Percentiles rank a stretch among this genome's conserved stretches.
phyloP scores from a whole-genome alignment of 805 yeast genomes.

The Naumovozyma castellii region DNA sequence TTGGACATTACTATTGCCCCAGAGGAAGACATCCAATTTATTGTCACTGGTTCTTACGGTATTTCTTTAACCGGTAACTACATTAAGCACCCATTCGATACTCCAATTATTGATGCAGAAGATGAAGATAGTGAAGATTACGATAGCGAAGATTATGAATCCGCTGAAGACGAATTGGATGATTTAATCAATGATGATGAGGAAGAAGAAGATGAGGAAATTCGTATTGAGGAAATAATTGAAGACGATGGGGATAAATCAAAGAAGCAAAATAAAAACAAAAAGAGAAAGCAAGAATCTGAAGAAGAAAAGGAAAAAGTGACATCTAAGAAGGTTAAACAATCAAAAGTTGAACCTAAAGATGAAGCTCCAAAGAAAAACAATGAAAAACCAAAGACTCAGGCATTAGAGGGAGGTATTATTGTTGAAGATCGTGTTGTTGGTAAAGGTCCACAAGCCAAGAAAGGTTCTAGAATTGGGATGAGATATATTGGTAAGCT shows the following conservation, averaged over 20 bases:
- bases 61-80: constrained; percentile 85
- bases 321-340: constrained; percentile 40
- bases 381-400: constrained; percentile 41
- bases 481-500: constrained; percentile 97
- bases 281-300: constrained; percentile 26
- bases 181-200: constrained; percentile 52
- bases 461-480: constrained; percentile 83
- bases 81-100: constrained; percentile 85
- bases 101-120: constrained; percentile 38
- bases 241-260: constrained; percentile 30
- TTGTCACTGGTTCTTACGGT: constrained; percentile 87
- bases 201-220: constrained; percentile 30
- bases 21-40: constrained; percentile 81
- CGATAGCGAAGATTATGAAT: constrained; percentile 48
- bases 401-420: constrained; percentile 87
- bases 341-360: constrained; percentile 62
- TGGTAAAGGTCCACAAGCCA: constrained; percentile 85
- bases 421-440: constrained; percentile 82
- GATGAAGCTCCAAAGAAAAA: constrained; percentile 83
- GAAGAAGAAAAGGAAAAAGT: constrained; percentile 11
- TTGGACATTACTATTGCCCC: constrained; percentile 77
- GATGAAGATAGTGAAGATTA: constrained; percentile 37
- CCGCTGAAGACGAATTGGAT: constrained; percentile 42
- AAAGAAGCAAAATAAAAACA: constrained; percentile 39
- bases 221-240: constrained; percentile 27